phyloP scores from a whole-genome alignment of 805 yeast species.

The Yarrowia yakushimensis region DNA sequence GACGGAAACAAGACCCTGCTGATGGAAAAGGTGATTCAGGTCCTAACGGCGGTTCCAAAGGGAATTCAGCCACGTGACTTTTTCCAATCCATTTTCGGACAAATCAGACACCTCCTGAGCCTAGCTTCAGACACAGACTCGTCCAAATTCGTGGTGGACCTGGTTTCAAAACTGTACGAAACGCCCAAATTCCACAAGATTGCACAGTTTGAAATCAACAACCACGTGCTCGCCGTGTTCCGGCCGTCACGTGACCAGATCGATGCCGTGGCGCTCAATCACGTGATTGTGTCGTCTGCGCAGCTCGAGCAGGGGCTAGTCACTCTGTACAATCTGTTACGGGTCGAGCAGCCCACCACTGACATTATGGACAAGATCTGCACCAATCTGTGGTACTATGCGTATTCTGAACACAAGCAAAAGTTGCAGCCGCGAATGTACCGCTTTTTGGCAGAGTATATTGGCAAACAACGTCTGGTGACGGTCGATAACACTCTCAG shows the following conservation, averaged over 20 bases:
- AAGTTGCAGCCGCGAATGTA: constrained; percentile 15
- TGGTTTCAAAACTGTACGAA: background rate
- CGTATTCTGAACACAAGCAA: background rate
- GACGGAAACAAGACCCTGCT: background rate
- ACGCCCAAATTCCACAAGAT: constrained; percentile 12
- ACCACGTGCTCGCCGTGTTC: background rate
- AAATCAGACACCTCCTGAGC: background rate
- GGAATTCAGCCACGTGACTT: background rate
- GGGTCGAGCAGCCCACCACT: constrained; percentile 8
- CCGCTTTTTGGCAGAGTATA: constrained; percentile 6
- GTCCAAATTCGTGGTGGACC: constrained; percentile 2
- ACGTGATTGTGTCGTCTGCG: background rate
- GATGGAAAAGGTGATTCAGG: constrained; percentile 5
- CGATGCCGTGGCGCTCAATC: background rate
- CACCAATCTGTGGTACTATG: constrained; percentile 8
- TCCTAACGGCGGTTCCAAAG: constrained; percentile 4
- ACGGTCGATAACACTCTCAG: constrained; percentile 13
- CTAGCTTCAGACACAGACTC: background rate
- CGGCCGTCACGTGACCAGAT: background rate
- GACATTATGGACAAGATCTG: constrained; percentile 16
- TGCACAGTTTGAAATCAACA: constrained; percentile 1
- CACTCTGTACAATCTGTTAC: constrained; percentile 2
- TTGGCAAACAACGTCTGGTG: constrained; percentile 1
- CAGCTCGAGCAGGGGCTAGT: background rate
- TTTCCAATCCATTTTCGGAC: background rate